Evolutionary conservation across 257 asterid genomes (phyloP), one percentile per base, ranked within the genome.

Genomic region (Ocimum tenuiflorum): DNA sequence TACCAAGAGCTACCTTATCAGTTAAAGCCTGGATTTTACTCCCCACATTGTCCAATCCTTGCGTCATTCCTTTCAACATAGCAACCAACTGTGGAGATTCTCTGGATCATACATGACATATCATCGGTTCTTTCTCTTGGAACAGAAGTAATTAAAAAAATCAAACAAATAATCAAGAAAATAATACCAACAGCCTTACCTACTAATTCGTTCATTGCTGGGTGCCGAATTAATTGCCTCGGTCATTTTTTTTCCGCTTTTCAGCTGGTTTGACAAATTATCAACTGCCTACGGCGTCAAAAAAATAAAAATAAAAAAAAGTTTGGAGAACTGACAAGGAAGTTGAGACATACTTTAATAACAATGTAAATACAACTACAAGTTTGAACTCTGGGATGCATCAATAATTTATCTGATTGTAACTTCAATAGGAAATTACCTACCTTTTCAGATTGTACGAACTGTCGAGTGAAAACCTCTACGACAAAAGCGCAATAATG

Each of bases 31-130:
- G 88, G 56, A 87, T 56, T 76, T 87, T 91, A 15, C 64, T 70
- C 64, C 73, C 74, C 23, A 85, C 81, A 19, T 51, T 78, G 67
- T 87, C 94, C 82, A 89, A 81, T 19, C 96, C 96, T 13, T 72
- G 78, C 75, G 77, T 87, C 97, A 89, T 84, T 67, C 87, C 98
- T 80, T 87, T 89, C 84, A 91, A 70, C 69, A 84, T 70, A n/a
- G 79, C 68, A 74, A 80, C 83, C 76, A 89, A 65, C 68, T 83
- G 87, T 1, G 91, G 84, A 69, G 89, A 79, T 68, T 89, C 89
- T 61, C 96, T 91, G 89, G 39, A 77, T 27, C 66, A 73, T 23
- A 56, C 43, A 39, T 52, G 12, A 15, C 45, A 68, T n/a, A 19
- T 20, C 20, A 33, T 18, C 18, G 54, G 29, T 61, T 55, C 31